These are phyloP conservation scores for Juncus effusus DNA, from an alignment of 176 grass and related monocot species.

Conservation along the genomic window DNA sequence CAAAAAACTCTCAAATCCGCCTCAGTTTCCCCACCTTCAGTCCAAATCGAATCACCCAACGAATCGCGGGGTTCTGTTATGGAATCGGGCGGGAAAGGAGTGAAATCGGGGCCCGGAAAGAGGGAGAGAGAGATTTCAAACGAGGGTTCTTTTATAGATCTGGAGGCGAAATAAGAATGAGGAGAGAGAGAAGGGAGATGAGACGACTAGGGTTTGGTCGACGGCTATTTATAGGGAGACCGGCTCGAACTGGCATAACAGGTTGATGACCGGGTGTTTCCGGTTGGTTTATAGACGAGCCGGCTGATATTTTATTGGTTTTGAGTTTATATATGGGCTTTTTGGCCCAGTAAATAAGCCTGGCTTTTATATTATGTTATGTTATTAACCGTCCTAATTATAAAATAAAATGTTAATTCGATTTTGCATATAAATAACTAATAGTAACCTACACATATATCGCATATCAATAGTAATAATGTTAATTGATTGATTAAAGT, in stretches of 20 bases:
- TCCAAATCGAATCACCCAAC: background rate
- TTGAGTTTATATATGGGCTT: too few relatives aligned
- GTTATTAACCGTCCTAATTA: too few relatives aligned
- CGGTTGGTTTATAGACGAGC: constrained; percentile 16
- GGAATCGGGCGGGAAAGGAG: constrained; percentile 30
- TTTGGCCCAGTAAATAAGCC: too few relatives aligned
- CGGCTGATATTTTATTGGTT: background rate
- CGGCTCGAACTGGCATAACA: background rate
- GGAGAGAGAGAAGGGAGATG: background rate
- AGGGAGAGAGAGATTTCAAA: constrained; percentile 37
- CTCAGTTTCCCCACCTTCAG: background rate
- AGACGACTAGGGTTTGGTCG: background rate
- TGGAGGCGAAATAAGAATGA: constrained; percentile 4
- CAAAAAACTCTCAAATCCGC: background rate
- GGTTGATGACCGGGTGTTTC: constrained; percentile 30
- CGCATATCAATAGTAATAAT: too few relatives aligned
- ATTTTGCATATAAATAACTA: too few relatives aligned
- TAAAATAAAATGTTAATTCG: too few relatives aligned
- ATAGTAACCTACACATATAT: too few relatives aligned
- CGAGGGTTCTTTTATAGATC: constrained; percentile 69
- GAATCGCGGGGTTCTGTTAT: background rate
- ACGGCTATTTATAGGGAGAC: constrained; percentile 22
- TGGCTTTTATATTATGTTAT: too few relatives aligned
- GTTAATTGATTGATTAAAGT: too few relatives aligned
- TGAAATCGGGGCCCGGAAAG: background rate